Conservation (phyloP, 2,329 filamentous ascomycete species). For the Monosporascus sp. region DNA sequence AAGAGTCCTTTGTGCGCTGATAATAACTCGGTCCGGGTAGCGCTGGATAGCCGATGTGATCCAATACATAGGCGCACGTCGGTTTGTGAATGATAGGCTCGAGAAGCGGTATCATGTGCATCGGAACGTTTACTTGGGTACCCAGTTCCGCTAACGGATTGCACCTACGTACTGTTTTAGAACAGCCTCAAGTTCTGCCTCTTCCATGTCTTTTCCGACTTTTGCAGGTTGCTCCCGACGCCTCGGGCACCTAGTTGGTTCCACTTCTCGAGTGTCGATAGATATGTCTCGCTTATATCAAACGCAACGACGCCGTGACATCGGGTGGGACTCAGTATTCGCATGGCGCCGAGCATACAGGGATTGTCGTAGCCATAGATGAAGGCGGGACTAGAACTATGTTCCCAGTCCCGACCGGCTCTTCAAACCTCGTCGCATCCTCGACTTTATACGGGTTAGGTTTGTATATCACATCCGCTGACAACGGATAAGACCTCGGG, state of each 20-base stretch:
- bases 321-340: conserved; percentile 39
- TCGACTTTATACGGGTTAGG: conserved; percentile 44
- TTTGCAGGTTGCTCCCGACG: conserved; percentile 54
- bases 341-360: conserved; percentile 51
- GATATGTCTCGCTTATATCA: conserved; percentile 37
- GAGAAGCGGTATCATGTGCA: conserved; percentile 44
- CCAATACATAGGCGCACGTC: conserved; percentile 52
- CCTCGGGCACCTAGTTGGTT: conserved; percentile 53
- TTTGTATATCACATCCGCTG: conserved; percentile 43
- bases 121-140: conserved; percentile 52
- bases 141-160: conserved; percentile 48
- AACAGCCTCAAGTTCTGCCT: conserved; percentile 33
- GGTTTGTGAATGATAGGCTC: conserved; percentile 41
- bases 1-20: conserved; percentile 27
- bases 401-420: conserved; percentile 45
- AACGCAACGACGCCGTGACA: conserved; percentile 53
- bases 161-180: conserved; percentile 44
- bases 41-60: conserved; percentile 52
- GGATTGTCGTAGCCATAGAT: conserved; percentile 58
- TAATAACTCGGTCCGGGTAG: conserved; percentile 20
- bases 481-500: conserved; percentile 42
- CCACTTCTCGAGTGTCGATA: conserved; percentile 43
- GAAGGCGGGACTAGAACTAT: conserved; percentile 58
- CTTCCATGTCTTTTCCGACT: conserved; percentile 35
- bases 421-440: conserved; percentile 47